Evolutionary conservation across 2,329 filamentous ascomycete species (phyloP).

Genomic region (Colletotrichum horii): DNA sequence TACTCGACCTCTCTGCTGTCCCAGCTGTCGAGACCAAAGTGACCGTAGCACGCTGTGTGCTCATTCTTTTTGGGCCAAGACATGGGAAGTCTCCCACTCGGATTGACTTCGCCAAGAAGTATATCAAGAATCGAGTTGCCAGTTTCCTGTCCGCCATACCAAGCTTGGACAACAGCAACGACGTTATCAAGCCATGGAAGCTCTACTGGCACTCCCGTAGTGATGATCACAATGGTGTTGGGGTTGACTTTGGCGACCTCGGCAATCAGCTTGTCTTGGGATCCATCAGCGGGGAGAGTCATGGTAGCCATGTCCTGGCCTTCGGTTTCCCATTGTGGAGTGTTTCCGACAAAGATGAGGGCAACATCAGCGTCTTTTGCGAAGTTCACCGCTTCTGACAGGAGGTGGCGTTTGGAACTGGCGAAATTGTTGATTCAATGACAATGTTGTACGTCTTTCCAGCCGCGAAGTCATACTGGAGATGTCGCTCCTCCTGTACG

Average conservation of each 20-base stretch:
- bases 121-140: conserved; percentile 72
- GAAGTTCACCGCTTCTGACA: conserved; percentile 56
- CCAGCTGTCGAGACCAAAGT: conserved; percentile 54
- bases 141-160: conserved; percentile 76
- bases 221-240: conserved; percentile 65
- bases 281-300: conserved; percentile 63
- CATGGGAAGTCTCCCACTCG: conserved; percentile 28
- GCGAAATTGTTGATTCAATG: conserved; percentile 52
- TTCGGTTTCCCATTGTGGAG: conserved; percentile 70
- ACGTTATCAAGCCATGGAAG: conserved; percentile 61
- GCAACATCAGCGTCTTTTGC: conserved; percentile 68
- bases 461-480: not conserved
- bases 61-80: conserved; percentile 59
- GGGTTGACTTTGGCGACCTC: conserved; percentile 62
- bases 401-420: not conserved
- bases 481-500: conserved; percentile 46
- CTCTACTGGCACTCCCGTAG: conserved; percentile 64
- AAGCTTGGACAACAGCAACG: conserved; percentile 72
- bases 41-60: not conserved
- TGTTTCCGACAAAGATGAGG: conserved; percentile 53
- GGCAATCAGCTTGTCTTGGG: conserved; percentile 62
- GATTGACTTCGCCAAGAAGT: conserved; percentile 66
- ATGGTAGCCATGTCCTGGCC: conserved; percentile 72
- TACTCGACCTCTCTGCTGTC: conserved; percentile 53
- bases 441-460: conserved; percentile 54